Percentiles rank a stretch among this genome's conserved stretches.
Evolutionary conservation across 2,329 filamentous ascomycete genomes (phyloP).

Genomic region (Curvularia sp.): DNA sequence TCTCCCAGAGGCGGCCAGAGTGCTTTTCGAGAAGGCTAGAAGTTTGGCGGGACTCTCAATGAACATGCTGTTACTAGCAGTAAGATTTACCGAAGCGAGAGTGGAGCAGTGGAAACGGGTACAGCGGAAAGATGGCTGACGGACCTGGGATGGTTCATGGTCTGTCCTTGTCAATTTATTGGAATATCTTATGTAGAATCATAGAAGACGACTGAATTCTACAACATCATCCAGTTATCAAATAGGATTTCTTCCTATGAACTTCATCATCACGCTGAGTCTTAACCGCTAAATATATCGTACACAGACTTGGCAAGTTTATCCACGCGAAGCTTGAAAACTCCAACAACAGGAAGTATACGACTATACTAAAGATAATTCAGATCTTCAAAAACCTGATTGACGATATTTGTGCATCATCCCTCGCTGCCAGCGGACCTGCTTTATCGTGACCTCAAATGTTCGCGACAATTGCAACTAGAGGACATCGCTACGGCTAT

Average conservation of each 20-base stretch:
- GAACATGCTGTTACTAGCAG: constrained; percentile 58
- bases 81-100: constrained; percentile 57
- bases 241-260: not conserved
- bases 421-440: not conserved
- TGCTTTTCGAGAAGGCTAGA: constrained; percentile 61
- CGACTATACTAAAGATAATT: not conserved
- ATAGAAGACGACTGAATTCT: not conserved
- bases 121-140: constrained; percentile 14
- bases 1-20: constrained; percentile 54
- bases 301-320: too few species aligned
- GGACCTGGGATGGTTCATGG: not conserved
- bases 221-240: not conserved
- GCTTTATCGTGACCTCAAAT: not conserved
- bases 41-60: constrained; percentile 59
- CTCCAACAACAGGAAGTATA: not conserved
- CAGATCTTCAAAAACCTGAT: not conserved
- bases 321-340: too few species aligned
- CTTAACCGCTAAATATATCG: too few species aligned
- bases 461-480: not conserved
- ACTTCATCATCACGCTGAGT: too few species aligned
- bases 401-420: not conserved
- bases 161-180: not conserved
- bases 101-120: constrained; percentile 36
- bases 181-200: too few species aligned
- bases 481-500: not conserved